These are phyloP conservation scores for Aeminium ludgeri DNA, from an alignment of 495 filamentous ascomycete species.

Conservation along the genomic window DNA sequence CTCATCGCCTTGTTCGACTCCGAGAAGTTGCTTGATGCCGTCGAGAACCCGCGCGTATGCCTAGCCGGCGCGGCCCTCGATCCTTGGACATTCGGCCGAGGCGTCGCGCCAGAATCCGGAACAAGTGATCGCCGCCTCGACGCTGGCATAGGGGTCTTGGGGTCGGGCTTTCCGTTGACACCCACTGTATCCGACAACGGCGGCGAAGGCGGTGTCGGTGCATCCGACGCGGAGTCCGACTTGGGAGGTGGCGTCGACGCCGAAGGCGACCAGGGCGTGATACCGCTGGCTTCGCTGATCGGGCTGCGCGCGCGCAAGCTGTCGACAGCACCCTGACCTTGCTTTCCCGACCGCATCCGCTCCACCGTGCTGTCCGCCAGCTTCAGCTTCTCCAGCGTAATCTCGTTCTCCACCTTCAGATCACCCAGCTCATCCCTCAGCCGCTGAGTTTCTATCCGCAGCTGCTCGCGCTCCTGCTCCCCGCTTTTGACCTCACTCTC, in stretches of 20 bases:
- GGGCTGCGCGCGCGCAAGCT: slow-evolving; percentile 27
- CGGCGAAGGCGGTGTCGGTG: slow-evolving; percentile 46
- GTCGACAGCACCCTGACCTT: slow-evolving; percentile 29
- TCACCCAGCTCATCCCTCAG: slow-evolving; percentile 81
- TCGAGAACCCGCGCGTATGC: slow-evolving; percentile 38
- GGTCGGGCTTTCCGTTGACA: slow-evolving; percentile 13
- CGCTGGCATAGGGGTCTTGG: slow-evolving; percentile 28
- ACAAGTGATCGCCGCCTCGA: slow-evolving; percentile 20
- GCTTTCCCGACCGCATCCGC: slow-evolving; percentile 34
- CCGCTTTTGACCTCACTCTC: slow-evolving; percentile 84
- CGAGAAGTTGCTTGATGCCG: slow-evolving; percentile 30
- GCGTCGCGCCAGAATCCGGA: slow-evolving; percentile 32
- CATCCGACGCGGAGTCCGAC: slow-evolving; percentile 44
- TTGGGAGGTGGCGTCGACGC: slow-evolving; percentile 44
- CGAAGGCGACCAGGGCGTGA: slow-evolving; percentile 25
- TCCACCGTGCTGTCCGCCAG: slow-evolving; percentile 41
- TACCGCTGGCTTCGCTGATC: slow-evolving; percentile 28
- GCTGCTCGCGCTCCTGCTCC: slow-evolving; percentile 72
- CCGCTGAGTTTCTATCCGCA: slow-evolving; percentile 79
- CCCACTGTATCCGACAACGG: slow-evolving; percentile 30
- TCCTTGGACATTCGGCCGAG: slow-evolving; percentile 24
- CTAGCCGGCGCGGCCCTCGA: slow-evolving; percentile 17
- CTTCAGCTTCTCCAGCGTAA: slow-evolving; percentile 78
- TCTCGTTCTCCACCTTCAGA: slow-evolving; percentile 85
- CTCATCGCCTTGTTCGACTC: slow-evolving; percentile 20